phyloP scores from a whole-genome alignment of 192 early-diverging fungal genomes.

The Backusella psychrophila region DNA sequence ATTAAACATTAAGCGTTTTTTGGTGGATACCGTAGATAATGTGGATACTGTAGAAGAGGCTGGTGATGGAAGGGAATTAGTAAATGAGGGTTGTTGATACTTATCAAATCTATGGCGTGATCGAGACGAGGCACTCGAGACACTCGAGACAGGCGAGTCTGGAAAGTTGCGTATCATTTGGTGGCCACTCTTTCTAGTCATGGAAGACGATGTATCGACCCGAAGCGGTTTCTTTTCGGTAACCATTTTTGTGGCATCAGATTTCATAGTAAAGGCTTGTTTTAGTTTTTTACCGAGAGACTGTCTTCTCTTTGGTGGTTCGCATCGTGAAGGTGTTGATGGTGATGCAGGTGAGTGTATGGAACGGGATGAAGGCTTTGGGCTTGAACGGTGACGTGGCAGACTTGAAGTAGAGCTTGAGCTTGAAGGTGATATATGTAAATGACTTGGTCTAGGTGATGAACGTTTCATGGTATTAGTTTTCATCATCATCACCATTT shows the following conservation, averaged over 20 bases:
- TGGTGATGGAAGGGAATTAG: conserved; percentile 11
- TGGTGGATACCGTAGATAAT: background rate
- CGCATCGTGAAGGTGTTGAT: background rate
- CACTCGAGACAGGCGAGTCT: conserved; percentile 8
- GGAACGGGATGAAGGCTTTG: background rate
- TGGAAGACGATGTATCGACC: background rate
- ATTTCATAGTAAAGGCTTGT: conserved; percentile 3
- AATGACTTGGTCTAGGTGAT: background rate
- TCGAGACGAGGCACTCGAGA: conserved; percentile 7
- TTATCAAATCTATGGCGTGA: conserved; percentile 1
- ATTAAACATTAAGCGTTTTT: conserved; percentile 4
- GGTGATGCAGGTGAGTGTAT: background rate
- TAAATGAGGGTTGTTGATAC: background rate
- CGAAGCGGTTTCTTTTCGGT: conserved; percentile 1
- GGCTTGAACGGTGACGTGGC: background rate
- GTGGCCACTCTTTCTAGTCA: background rate
- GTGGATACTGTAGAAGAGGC: conserved; percentile 12
- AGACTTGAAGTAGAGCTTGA: conserved; percentile 2
- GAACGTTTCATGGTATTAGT: background rate
- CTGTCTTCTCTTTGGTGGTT: conserved; percentile 16
- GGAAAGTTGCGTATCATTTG: background rate
- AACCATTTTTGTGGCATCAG: background rate
- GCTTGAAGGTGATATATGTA: background rate
- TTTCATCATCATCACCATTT: conserved; percentile 16
- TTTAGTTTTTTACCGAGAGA: conserved; percentile 11